Conservation (phyloP, 768 basidiomycete genomes). For the Boletus rubroflammeus region DNA sequence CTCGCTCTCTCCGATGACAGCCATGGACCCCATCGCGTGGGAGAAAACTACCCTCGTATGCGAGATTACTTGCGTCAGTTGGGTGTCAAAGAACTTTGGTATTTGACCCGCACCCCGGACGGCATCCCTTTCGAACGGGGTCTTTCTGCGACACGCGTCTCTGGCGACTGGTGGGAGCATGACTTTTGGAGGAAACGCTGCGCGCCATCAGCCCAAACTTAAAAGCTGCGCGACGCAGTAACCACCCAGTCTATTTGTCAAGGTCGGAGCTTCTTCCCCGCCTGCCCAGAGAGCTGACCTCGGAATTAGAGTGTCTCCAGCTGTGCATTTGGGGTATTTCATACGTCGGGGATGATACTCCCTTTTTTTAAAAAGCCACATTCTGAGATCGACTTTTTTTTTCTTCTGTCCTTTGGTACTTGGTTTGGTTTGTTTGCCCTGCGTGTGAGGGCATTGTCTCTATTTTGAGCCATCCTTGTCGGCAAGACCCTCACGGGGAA, state of each 20-base stretch:
- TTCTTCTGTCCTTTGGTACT: constrained; percentile 1
- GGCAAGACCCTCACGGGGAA: constrained; percentile 5
- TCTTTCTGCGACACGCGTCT: constrained; percentile 41
- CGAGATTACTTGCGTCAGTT: constrained; percentile 58
- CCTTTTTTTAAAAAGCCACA: constrained; percentile 2
- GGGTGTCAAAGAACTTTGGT: constrained; percentile 67
- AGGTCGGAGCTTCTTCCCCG: constrained; percentile 21
- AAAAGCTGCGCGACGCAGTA: constrained; percentile 10
- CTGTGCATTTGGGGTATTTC: constrained; percentile 18
- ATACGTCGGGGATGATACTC: constrained; percentile 4
- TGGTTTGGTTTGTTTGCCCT: constrained; percentile 2
- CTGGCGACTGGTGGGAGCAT: constrained; percentile 56
- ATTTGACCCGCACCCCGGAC: constrained; percentile 40
- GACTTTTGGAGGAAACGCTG: constrained; percentile 56
- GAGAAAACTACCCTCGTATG: constrained; percentile 74
- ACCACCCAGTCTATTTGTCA: constrained; percentile 11
- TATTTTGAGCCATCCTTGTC: constrained; percentile 3
- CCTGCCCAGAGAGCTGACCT: constrained; percentile 12
- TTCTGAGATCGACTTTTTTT: constrained; percentile 1
- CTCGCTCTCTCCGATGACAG: constrained; percentile 94
- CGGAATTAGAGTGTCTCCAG: constrained; percentile 6
- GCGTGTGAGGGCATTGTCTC: neutral
- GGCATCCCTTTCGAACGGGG: constrained; percentile 28
- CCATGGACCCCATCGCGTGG: constrained; percentile 85
- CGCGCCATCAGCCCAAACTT: constrained; percentile 12